Percentiles rank a stretch among this genome's conserved stretches.
Evolutionary conservation across 306 rosid genomes (phyloP).

Genomic region (Quillaja saponaria): DNA sequence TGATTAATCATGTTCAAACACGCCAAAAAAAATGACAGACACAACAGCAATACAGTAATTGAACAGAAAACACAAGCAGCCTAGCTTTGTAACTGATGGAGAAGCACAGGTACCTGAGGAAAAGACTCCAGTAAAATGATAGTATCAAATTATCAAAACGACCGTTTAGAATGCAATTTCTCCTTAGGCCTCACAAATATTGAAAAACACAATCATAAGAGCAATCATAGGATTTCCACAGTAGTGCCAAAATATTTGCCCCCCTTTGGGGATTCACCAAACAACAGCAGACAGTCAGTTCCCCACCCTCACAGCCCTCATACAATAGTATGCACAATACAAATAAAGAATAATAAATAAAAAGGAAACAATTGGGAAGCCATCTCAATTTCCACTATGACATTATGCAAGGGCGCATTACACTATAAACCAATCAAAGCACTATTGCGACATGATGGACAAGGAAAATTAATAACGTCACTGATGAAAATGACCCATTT

Average conservation of each 20-base stretch:
- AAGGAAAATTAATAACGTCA: slow-evolving; percentile 12
- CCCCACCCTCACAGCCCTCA: background rate
- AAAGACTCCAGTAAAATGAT: too few species aligned
- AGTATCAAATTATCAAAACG: too few species aligned
- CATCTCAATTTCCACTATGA: slow-evolving; percentile 24
- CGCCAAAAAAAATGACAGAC: too few species aligned
- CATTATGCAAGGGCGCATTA: slow-evolving; percentile 21
- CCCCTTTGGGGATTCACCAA: too few species aligned
- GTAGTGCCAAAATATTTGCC: background rate
- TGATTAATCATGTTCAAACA: too few species aligned
- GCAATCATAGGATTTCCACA: background rate
- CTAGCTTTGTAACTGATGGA: too few species aligned
- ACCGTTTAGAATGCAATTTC: too few species aligned
- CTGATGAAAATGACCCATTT: slow-evolving; percentile 1
- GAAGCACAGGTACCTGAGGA: too few species aligned
- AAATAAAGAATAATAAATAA: background rate
- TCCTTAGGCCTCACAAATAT: background rate
- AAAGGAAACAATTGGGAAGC: slow-evolving; percentile 15
- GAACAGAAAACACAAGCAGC: background rate
- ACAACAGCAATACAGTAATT: background rate
- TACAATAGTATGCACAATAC: background rate
- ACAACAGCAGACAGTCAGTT: background rate
- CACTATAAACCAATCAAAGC: slow-evolving; percentile 25
- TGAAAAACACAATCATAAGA: background rate
- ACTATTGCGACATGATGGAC: slow-evolving; percentile 17